phyloP scores from a whole-genome alignment of 176 grass and related monocot genomes.

The Oryza nivara region DNA sequence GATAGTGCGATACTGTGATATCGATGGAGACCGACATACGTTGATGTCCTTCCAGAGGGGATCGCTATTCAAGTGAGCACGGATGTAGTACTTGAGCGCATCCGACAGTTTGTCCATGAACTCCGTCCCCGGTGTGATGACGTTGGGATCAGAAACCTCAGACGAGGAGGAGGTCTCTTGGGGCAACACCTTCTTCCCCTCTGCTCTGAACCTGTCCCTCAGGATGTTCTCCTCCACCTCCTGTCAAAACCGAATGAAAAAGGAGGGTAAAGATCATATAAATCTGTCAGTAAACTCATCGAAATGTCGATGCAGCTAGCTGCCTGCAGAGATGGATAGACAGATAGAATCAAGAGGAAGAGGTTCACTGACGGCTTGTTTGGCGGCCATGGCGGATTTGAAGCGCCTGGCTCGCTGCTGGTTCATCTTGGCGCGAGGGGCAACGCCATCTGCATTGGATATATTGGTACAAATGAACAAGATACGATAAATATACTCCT shows the following conservation, averaged over 20 bases:
- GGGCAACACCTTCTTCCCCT: conserved; percentile 24
- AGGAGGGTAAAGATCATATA: no score
- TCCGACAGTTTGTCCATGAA: conserved; percentile 73
- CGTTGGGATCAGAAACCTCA: conserved; percentile 55
- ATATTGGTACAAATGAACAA: no score
- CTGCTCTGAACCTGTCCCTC: conserved; percentile 30
- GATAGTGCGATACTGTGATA: not conserved
- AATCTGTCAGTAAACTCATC: no score
- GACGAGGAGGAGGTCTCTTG: not conserved
- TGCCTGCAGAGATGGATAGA: no score
- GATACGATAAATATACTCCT: no score
- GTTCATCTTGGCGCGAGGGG: conserved; percentile 85
- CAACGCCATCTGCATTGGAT: conserved; percentile 54
- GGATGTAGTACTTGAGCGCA: conserved; percentile 58
- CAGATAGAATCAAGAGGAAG: no score
- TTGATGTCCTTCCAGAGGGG: conserved; percentile 63
- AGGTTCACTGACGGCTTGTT: conserved; percentile 39
- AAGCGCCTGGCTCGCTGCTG: conserved; percentile 67
- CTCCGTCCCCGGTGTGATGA: conserved; percentile 69
- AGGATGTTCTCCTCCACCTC: conserved; percentile 46
- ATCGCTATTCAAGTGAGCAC: conserved; percentile 40
- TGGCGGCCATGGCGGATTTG: conserved; percentile 60
- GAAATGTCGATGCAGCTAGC: no score
- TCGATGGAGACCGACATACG: not conserved
- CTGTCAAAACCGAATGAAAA: conserved; percentile 24